Base-by-base conservation (phyloP, 345 rosid species). In the Euclidium syriacum region DNA sequence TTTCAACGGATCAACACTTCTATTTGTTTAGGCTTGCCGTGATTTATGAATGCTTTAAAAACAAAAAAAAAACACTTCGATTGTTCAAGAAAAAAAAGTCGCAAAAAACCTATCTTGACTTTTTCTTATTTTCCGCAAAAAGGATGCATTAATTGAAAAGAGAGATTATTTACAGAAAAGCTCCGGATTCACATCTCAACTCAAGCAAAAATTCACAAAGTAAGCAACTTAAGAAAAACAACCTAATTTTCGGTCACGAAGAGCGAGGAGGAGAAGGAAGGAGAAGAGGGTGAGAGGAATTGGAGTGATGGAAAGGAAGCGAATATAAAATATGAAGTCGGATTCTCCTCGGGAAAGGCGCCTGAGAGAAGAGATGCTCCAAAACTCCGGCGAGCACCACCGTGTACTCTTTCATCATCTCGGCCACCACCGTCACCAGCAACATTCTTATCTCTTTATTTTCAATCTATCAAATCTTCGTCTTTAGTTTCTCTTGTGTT, bases 341-440 rank as follows among this genome's bases (percentile, higher is more conserved):
- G 65, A 90, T 65, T 39, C 97, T 73, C 46, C 96, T 25, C 1
- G 99, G 97, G 35, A 90, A 79, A 25, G 97, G 99, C 6, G 85
- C 92, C 6, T 65, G 87, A 29, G 72, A 63, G 29, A 90, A 60
- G 62, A 94, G n/a, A 54, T 85, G 95, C 78, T 81, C 83, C 40
- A 94, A 59, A 22, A 84, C 75, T 65, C 91, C 73, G 8, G 83
- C 81, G 70, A 94, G 75, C 44, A 90, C 63, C 81, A 58, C 85
- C 79, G 84, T 87, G 90, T 92, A 92, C 68, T 90, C 90, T 78
- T 79, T 82, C 85, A 90, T 67, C 71, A 87, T 70, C 80, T 84
- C 94, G 44, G 97, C 84, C 49, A 87, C 18, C 18, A 73, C 36
- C 1, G 95, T 78, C 73, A 85, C 88, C 24, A 78, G 68, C 56